A percentile compares a stretch with the other conserved stretches of the same genome.
Conservation (phyloP, 176 grass and related monocot genomes). For the Echinochloa phyllopogon region DNA sequence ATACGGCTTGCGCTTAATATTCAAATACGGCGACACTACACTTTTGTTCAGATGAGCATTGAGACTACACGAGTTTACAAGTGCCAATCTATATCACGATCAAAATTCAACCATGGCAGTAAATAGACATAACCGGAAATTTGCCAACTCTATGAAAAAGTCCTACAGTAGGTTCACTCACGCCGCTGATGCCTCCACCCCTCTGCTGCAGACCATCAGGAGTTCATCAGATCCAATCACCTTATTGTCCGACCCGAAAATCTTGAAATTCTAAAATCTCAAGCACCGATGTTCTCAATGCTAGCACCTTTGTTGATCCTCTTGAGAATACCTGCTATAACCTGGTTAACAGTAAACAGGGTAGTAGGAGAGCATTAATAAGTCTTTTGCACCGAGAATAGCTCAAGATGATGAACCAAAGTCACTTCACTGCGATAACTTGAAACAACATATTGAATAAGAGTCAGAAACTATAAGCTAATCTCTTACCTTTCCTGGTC, state of each 20-base stretch:
- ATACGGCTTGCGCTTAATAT: not conserved
- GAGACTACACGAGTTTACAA: constrained; percentile 25
- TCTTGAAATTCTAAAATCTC: constrained; percentile 18
- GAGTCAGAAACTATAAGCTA: constrained; percentile 1
- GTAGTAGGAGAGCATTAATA: constrained; percentile 13
- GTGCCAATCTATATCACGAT: not conserved
- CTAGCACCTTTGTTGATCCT: constrained; percentile 81
- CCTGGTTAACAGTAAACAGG: constrained; percentile 45
- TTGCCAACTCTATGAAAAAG: not conserved
- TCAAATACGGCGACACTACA: not conserved
- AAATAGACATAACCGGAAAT: not conserved
- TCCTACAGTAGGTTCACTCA: not conserved
- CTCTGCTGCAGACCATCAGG: not conserved
- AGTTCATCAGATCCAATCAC: not conserved
- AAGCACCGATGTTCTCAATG: constrained; percentile 85
- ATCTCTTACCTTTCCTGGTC: constrained; percentile 89
- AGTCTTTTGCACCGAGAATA: not conserved
- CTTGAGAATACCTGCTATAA: constrained; percentile 95
- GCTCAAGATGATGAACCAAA: not conserved
- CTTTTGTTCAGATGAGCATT: not conserved
- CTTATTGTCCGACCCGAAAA: constrained; percentile 14
- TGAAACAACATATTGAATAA: not conserved
- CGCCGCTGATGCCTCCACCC: not conserved
- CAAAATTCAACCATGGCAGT: not conserved
- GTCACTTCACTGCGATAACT: not conserved